Percentiles rank a stretch among this genome's conserved stretches.
phyloP scores from a whole-genome alignment of 2,329 filamentous ascomycete species.

The Curvularia verruculosa region DNA sequence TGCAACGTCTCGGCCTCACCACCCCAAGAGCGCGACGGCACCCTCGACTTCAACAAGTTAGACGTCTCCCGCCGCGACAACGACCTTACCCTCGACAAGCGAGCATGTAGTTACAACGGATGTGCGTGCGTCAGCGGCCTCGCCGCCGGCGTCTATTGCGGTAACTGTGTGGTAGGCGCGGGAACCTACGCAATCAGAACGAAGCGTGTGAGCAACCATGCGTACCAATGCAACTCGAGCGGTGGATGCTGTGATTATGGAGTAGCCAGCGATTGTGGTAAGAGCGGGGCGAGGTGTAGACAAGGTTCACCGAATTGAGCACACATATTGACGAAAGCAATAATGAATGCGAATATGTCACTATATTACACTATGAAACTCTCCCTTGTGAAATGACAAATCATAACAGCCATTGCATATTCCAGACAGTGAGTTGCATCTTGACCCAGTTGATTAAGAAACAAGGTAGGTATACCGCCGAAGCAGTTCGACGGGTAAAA shows the following conservation, averaged over 20 bases:
- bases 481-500: too few species aligned
- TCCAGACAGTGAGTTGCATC: too few species aligned
- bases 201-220: slow-evolving; percentile 10
- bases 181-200: slow-evolving; percentile 14
- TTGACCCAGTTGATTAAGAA: too few species aligned
- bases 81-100: slow-evolving; percentile 1
- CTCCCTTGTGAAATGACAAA: too few species aligned
- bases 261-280: slow-evolving; percentile 12
- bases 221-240: slow-evolving; percentile 9
- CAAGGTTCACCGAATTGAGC: slow-evolving; percentile 1
- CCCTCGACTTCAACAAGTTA: neutral
- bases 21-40: neutral
- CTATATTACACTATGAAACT: too few species aligned
- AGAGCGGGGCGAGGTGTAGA: slow-evolving; percentile 7
- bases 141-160: slow-evolving; percentile 9
- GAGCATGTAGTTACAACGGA: slow-evolving; percentile 12
- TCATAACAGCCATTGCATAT: too few species aligned
- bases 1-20: neutral
- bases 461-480: too few species aligned
- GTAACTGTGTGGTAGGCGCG: slow-evolving; percentile 14
- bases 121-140: slow-evolving; percentile 14
- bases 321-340: neutral
- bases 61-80: neutral
- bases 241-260: slow-evolving; percentile 14
- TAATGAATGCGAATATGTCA: too few species aligned